Evolutionary conservation across 257 asterid genomes (phyloP), one percentile per base, ranked within the genome.

Genomic region (Echium plantagineum): DNA sequence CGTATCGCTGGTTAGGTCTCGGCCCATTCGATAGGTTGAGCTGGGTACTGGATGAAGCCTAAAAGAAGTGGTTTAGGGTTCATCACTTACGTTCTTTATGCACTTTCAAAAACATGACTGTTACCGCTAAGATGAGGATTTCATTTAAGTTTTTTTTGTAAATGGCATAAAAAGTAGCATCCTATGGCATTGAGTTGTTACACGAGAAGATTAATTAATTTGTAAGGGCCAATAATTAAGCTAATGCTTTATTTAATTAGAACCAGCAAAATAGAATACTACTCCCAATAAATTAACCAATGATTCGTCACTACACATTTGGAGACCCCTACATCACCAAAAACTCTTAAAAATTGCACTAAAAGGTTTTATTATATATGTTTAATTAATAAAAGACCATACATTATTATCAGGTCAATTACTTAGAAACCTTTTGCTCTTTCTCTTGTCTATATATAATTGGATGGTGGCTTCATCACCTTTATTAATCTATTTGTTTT

Each of bases 391-490:
- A 28, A 21, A 21, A 28, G 65, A 65, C 72, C 73, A 22, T 21
- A 21, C 56, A 64, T 63, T 59, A 54, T 7, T 53, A 49, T 62
- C 62, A 31, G 21, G 69, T 68, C 69, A 55, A 31, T 74, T 24
- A 24, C 2, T 64, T 55, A 52, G 30, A 42, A 57, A 72, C 57
- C 60, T 7, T 21, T 66, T 48, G 6, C 18, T 54, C 49, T 42
- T 9, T 22, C 35, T 56, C 55, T 21, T 68, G 71, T 69, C 67
- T 53, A 54, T 63, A 38, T 54, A 32, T 49, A 49, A 57, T 55
- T 65, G 73, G 69, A 57, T 63, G 64, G 63, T 62, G 61, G 57
- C 31, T 9, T 47, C 60, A 70, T 69, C 59, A 35, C 63, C 31
- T 63, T n/a, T n/a, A n/a, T 32, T 46, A 3, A 9, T 56, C 24